Evolutionary conservation across 805 yeast genomes (phyloP), one percentile per base, ranked within the genome.

Genomic region (Candida koratica): DNA sequence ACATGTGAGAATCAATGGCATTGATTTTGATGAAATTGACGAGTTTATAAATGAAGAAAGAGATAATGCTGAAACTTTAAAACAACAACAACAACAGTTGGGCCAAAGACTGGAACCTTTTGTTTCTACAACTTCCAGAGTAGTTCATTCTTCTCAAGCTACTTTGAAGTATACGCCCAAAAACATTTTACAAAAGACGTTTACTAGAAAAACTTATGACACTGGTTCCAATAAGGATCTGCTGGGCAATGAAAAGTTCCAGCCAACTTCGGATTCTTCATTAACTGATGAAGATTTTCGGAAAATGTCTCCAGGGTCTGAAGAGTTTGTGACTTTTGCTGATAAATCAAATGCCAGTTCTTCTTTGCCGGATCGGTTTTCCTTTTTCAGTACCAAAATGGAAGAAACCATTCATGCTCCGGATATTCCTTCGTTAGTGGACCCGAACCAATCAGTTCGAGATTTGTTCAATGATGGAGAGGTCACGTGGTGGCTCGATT

Each of bases 401-500:
- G 96, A 86, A 39, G 94, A 84, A 51, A 90, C 97, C 0, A 70
- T 86, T 17, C 97, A 89, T 61, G 84, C 96, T 1, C 81, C 94
- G 3, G 96, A 87, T 52, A 72, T 90, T 25, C 82, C 93, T 2
- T 78, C 93, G 1, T 61, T 90, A 37, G 75, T 85, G 3, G 64
- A 63, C n/a, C 77, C 79, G 2, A 83, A 78, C 1, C 75, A 77
- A 46, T 67, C 81, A 2, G 77, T 84, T 48, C 70, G 79, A 39
- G 76, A 78, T n/a, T 59, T 88, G 29, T 87, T 89, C 55, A 72
- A 75, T 37, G 73, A 75, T 30, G 81, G 81, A 13, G 79, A 81
- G 39, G 82, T 88, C 2, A 79, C 88, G 5, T 89, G 97, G 97
- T 90, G 97, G 97, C 66, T 93, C 28, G 97, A 93, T 58, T 88